Evolutionary conservation across 306 rosid species (phyloP).

Genomic region (Malus fusca): DNA sequence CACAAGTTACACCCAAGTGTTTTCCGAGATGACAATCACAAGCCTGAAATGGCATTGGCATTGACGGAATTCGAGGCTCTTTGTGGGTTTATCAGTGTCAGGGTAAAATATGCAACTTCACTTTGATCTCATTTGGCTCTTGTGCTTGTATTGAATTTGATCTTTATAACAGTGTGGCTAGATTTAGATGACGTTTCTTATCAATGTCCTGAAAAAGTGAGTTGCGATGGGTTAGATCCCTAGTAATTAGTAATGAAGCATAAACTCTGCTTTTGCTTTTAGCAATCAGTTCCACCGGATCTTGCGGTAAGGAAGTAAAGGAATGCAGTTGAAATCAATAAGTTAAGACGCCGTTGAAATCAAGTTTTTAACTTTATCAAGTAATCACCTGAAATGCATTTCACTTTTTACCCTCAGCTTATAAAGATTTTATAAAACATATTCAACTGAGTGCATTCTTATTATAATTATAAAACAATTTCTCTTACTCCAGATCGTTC

Average conservation of each 20-base stretch:
- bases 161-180: neutral
- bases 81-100: constrained; percentile 31
- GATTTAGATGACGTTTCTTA: neutral
- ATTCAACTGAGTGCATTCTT: neutral
- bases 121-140: neutral
- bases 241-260: neutral
- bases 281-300: neutral
- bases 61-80: constrained; percentile 37
- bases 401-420: neutral
- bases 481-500: neutral
- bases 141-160: neutral
- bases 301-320: neutral
- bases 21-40: constrained; percentile 33
- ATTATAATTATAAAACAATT: neutral
- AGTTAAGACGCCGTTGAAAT: neutral
- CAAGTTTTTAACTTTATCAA: neutral
- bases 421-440: neutral
- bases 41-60: constrained; percentile 42
- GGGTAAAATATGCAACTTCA: constrained; percentile 8
- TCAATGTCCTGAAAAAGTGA: neutral
- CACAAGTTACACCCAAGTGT: constrained; percentile 26
- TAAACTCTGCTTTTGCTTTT: neutral
- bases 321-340: neutral
- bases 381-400: neutral
- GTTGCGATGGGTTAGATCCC: neutral